Conservation (phyloP, 306 rosid species). For the Mimosa pudica region DNA sequence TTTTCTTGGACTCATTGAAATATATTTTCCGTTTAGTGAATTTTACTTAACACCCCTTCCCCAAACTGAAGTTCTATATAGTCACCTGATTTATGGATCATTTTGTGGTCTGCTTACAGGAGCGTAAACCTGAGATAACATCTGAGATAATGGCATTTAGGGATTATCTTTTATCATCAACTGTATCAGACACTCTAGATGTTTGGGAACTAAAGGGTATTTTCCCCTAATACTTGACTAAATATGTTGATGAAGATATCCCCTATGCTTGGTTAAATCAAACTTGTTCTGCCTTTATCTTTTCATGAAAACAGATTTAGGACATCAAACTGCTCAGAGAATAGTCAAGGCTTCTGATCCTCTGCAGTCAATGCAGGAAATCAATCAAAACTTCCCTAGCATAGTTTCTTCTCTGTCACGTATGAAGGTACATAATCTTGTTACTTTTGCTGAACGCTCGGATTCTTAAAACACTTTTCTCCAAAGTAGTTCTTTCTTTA, state of each 20-base stretch:
- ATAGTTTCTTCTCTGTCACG: constrained; percentile 97
- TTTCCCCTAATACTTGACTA: constrained; percentile 8
- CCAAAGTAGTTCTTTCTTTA: constrained; percentile 1
- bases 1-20: background rate
- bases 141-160: constrained; percentile 94
- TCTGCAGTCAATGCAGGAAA: constrained; percentile 96
- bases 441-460: constrained; percentile 30
- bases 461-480: constrained; percentile 23
- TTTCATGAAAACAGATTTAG: constrained; percentile 72
- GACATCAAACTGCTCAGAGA: constrained; percentile 98
- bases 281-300: constrained; percentile 7
- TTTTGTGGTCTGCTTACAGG: constrained; percentile 57
- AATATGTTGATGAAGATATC: constrained; percentile 21
- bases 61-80: background rate
- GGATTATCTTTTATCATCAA: constrained; percentile 88
- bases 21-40: background rate
- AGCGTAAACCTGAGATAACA: constrained; percentile 81
- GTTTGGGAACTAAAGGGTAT: constrained; percentile 98
- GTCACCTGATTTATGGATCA: constrained; percentile 13
- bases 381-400: constrained; percentile 94
- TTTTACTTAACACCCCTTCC: background rate
- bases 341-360: constrained; percentile 98
- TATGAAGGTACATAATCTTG: constrained; percentile 68
- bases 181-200: constrained; percentile 88
- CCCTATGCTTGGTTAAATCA: constrained; percentile 31